Evolutionary conservation across 75 land plant species (phyloP).

Genomic region (Pseudotsuga menziesii): DNA sequence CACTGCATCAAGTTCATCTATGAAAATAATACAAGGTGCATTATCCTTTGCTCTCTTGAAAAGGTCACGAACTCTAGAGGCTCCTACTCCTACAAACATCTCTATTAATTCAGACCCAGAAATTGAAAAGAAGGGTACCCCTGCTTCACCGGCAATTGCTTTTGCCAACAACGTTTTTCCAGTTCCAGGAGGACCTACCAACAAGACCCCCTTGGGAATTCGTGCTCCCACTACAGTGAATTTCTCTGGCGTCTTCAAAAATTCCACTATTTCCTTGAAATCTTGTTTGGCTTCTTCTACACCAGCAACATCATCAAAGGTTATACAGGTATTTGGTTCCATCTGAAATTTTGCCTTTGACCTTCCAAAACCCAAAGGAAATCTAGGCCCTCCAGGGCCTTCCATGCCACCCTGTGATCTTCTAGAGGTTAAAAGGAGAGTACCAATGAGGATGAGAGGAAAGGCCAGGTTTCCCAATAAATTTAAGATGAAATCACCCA

Average conservation of each 20-base stretch:
- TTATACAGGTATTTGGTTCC: slow-evolving; percentile 94
- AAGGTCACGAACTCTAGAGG: slow-evolving; percentile 45
- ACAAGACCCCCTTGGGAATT: slow-evolving; percentile 89
- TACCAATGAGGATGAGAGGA: slow-evolving; percentile 63
- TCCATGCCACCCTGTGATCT: slow-evolving; percentile 25
- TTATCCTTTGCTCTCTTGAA: slow-evolving; percentile 58
- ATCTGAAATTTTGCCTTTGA: slow-evolving; percentile 89
- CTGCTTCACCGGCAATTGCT: slow-evolving; percentile 56
- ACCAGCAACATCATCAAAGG: slow-evolving; percentile 94
- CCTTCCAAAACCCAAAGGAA: slow-evolving; percentile 77
- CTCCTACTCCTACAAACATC: slow-evolving; percentile 58
- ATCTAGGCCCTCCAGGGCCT: slow-evolving; percentile 75
- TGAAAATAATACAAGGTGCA: slow-evolving; percentile 53
- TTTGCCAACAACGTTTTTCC: slow-evolving; percentile 52
- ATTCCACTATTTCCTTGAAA: slow-evolving; percentile 88
- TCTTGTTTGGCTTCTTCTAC: slow-evolving; percentile 97
- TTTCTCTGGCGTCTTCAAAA: slow-evolving; percentile 77
- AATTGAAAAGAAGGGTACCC: slow-evolving; percentile 61
- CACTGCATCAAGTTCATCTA: slow-evolving; percentile 57
- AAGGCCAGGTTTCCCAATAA: slow-evolving; percentile 67
- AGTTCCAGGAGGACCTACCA: slow-evolving; percentile 95
- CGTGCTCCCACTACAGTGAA: slow-evolving; percentile 84
- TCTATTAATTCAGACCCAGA: slow-evolving; percentile 77
- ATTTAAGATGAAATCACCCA: slow-evolving; percentile 37
- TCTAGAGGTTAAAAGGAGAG: slow-evolving; percentile 39